Evolutionary conservation across 2,329 filamentous ascomycete species (phyloP), one percentile per base, ranked within the genome.

Genomic region (Penicillium crustosum): DNA sequence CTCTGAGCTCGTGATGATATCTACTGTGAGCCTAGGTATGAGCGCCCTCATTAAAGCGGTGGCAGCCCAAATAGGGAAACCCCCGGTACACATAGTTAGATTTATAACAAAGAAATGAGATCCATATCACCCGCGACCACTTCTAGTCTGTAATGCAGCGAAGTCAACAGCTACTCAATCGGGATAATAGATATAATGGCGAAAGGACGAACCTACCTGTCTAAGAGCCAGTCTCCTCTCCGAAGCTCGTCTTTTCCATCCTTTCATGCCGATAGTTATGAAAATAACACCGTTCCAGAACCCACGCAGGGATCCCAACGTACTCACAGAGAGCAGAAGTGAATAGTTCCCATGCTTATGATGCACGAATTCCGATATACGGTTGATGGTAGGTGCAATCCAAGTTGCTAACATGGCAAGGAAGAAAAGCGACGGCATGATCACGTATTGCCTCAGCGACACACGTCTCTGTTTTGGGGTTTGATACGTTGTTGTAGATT

Each of bases 231-330:
- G 10, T 27, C 36, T 47, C 35, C 31, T 55, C 12, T 51, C 43
- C 19, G 27, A 38, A 13, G 42, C 48, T 17, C 53, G 45, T 29
- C 62, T 57, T 50, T 58, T 69, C 60, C 61, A 64, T 3, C 65
- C 63, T 51, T 73, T 77, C 54, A 78, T 77, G 0, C 72, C 73
- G 25, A 77, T 68, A 1, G 70, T 67, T 6, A 76, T 58, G 53
- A 75, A 76, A 1, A 77, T 72, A 15, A 77, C 61, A 0, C 73
- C 72, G 53, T 76, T 75, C 73, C 73, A 76, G 52, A 76, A 75
- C 9, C 73, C 73, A 2, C 73, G 64, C 33, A 77, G 59, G 0
- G 73, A 75, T 1, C 73, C 73, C 10, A 73, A 69, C 1, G 67
- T 61, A 23, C 71, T 73, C 17, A 75, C 74, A 21, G 67, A 65